These are phyloP conservation scores for Mycena indigotica DNA, from an alignment of 768 basidiomycete species.

Conservation along the genomic window DNA sequence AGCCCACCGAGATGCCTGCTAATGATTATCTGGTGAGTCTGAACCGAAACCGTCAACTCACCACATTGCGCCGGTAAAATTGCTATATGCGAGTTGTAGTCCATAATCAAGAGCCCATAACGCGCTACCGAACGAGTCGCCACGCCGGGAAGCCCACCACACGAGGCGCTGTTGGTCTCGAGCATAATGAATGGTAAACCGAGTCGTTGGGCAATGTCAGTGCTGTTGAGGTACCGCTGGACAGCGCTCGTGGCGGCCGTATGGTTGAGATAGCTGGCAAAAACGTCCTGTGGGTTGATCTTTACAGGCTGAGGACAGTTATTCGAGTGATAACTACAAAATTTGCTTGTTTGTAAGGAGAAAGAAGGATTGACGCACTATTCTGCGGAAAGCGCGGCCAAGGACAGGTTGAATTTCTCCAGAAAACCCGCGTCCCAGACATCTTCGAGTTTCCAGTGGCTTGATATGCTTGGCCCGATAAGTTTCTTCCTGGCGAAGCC, in stretches of 20 bases:
- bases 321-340: slow-evolving; percentile 56
- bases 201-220: slow-evolving; percentile 44
- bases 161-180: slow-evolving; percentile 71
- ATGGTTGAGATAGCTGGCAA: slow-evolving; percentile 68
- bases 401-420: not conserved
- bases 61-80: slow-evolving; percentile 35
- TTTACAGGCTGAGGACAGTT: slow-evolving; percentile 59
- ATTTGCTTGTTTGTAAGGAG: not conserved
- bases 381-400: slow-evolving; percentile 11
- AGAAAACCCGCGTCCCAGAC: not conserved
- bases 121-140: slow-evolving; percentile 63
- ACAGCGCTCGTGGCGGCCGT: slow-evolving; percentile 52
- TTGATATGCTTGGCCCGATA: slow-evolving; percentile 58
- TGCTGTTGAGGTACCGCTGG: slow-evolving; percentile 49
- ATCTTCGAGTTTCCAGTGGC: slow-evolving; percentile 17
- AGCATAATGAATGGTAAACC: slow-evolving; percentile 63
- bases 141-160: slow-evolving; percentile 67
- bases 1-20: slow-evolving; percentile 27
- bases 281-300: slow-evolving; percentile 46
- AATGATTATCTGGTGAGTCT: too few species aligned
- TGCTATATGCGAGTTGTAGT: slow-evolving; percentile 40
- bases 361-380: slow-evolving; percentile 38
- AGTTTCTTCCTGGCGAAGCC: slow-evolving; percentile 45
- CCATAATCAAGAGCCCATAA: slow-evolving; percentile 66
- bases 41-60: too few species aligned